Percentiles rank a stretch among this genome's conserved stretches.
These are phyloP conservation scores for Fusarium sp. DNA, from an alignment of 2,329 filamentous ascomycete species.

Conservation along the genomic window DNA sequence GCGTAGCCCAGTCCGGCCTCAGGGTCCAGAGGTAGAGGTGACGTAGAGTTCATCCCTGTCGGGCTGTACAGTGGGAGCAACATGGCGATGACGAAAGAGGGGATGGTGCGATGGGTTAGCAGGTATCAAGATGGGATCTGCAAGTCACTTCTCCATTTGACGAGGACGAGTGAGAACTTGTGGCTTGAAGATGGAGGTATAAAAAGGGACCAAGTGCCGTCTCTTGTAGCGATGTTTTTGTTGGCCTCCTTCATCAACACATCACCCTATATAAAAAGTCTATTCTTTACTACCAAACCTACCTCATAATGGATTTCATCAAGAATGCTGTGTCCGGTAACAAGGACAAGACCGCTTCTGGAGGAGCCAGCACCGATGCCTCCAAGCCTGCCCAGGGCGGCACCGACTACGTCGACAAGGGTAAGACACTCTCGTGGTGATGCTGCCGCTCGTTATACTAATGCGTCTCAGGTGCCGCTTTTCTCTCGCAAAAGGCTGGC, in stretches of 20 bases:
- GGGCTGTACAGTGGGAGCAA: constrained; percentile 3
- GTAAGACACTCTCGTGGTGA: constrained; percentile 31
- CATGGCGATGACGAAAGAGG: constrained; percentile 30
- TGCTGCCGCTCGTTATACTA: background rate
- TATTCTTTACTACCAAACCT: constrained; percentile 8
- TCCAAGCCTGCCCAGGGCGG: constrained; percentile 12
- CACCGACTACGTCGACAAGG: constrained; percentile 53
- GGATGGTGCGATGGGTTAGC: constrained; percentile 9
- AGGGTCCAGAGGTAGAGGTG: constrained; percentile 39
- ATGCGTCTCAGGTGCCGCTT: constrained; percentile 42
- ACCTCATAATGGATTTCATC: constrained; percentile 52
- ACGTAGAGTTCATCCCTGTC: constrained; percentile 37
- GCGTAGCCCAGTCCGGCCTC: constrained; percentile 4
- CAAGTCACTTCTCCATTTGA: constrained; percentile 22
- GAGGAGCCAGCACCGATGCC: constrained; percentile 5
- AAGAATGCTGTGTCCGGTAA: too few species aligned
- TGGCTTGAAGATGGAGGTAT: constrained; percentile 17
- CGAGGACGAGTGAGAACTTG: constrained; percentile 6
- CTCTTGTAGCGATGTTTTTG: background rate
- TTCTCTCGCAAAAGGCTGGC: constrained; percentile 48
- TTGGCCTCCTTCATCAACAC: background rate
- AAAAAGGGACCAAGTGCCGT: constrained; percentile 25
- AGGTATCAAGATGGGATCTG: constrained; percentile 30
- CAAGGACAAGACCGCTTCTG: constrained; percentile 17
- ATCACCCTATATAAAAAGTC: background rate